Conservation (phyloP, 306 rosid genomes). For the Nissolia schottii region DNA sequence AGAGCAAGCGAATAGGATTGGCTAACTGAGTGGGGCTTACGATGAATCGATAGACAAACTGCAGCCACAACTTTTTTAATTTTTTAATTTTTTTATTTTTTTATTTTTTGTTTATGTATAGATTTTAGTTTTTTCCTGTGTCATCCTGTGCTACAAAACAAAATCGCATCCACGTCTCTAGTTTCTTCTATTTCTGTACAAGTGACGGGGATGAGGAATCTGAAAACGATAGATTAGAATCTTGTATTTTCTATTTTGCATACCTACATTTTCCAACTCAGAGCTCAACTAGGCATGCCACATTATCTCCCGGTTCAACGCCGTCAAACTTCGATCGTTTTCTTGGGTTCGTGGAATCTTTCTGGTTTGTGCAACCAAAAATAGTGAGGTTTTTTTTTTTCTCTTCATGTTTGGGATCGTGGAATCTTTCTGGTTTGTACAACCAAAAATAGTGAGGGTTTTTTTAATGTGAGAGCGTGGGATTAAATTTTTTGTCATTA, state of each 20-base stretch:
- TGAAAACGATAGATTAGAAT: neutral
- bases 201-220: constrained; percentile 46
- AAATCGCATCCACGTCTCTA: constrained; percentile 46
- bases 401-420: neutral
- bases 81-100: no score
- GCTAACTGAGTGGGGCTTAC: constrained; percentile 49
- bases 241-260: neutral
- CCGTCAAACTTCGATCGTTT: neutral
- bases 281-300: neutral
- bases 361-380: neutral
- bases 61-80: constrained; percentile 71
- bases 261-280: neutral
- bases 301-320: constrained; percentile 11
- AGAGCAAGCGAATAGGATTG: constrained; percentile 40
- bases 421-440: neutral
- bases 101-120: neutral
- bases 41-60: constrained; percentile 49
- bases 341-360: neutral
- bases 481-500: no score
- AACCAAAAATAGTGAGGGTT: neutral
- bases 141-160: constrained; percentile 38
- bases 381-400: no score
- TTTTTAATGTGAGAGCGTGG: no score
- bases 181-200: constrained; percentile 43
- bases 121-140: constrained; percentile 28